These are phyloP conservation scores for Aureobasidium namibiae DNA, from an alignment of 2,329 filamentous ascomycete genomes.

Conservation along the genomic window DNA sequence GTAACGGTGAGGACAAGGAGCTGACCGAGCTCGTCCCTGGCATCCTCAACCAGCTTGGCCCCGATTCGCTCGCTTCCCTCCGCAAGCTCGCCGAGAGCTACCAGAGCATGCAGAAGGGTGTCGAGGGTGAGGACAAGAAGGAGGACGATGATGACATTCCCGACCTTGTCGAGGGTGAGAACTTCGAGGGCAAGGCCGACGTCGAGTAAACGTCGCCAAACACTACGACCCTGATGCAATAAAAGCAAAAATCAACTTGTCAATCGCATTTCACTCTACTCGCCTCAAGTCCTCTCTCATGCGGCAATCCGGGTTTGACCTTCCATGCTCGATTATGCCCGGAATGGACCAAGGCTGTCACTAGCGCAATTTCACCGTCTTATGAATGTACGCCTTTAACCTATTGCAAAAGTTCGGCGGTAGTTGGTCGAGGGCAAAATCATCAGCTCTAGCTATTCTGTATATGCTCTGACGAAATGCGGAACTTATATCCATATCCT, in stretches of 20 bases:
- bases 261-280: background rate
- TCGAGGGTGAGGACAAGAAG: conserved; percentile 62
- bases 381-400: background rate
- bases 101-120: conserved; percentile 95
- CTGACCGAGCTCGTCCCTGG: conserved; percentile 98
- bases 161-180: conserved; percentile 92
- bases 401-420: background rate
- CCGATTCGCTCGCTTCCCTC: conserved; percentile 93
- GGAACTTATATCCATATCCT: background rate
- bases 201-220: conserved; percentile 59
- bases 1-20: conserved; percentile 98
- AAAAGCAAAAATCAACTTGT: conserved; percentile 12
- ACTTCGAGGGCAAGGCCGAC: conserved; percentile 82
- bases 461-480: background rate
- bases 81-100: conserved; percentile 99
- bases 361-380: background rate
- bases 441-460: background rate
- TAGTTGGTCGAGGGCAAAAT: background rate
- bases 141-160: conserved; percentile 86
- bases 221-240: background rate
- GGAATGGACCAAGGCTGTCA: background rate
- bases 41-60: conserved; percentile 98
- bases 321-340: background rate
- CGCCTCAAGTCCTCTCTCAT: background rate
- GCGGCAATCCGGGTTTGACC: background rate